Evolutionary conservation across 371 early-diverging fungal species (phyloP).

Genomic region (Mortierella sp.): DNA sequence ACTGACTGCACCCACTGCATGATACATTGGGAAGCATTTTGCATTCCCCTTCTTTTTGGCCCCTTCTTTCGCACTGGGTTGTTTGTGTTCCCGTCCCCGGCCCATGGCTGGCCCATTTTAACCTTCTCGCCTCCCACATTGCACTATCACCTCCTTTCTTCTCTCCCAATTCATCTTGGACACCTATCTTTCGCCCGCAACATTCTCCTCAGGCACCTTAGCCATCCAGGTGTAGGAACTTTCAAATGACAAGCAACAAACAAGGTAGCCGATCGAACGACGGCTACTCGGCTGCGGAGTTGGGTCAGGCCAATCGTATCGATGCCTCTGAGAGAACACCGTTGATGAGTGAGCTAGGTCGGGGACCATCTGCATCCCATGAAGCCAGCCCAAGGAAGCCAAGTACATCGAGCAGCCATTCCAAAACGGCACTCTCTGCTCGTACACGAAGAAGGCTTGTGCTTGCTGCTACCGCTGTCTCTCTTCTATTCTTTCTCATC

Average conservation of each 20-base stretch:
- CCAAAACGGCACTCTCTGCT: constrained; percentile 20
- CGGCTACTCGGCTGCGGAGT: constrained; percentile 23
- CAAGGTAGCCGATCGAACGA: background rate
- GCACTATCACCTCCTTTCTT: too few species aligned
- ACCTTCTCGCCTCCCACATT: too few species aligned
- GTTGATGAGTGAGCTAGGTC: constrained; percentile 5
- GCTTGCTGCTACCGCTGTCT: constrained; percentile 14
- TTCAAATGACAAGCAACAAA: background rate
- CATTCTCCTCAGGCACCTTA: too few species aligned
- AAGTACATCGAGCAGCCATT: constrained; percentile 1
- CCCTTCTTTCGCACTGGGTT: too few species aligned
- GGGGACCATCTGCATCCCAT: background rate
- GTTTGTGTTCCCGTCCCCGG: too few species aligned
- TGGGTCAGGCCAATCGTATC: constrained; percentile 20
- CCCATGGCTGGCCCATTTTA: too few species aligned
- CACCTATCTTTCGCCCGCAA: too few species aligned
- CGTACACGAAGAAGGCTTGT: constrained; percentile 25
- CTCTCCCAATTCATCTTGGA: too few species aligned
- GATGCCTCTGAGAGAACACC: constrained; percentile 13
- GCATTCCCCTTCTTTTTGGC: too few species aligned
- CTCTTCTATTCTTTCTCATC: constrained; percentile 19
- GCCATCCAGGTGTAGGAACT: too few species aligned
- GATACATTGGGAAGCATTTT: too few species aligned
- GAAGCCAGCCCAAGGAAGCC: constrained; percentile 4
- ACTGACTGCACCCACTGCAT: too few species aligned